Base-by-base conservation (phyloP, 108 stramenopile species). In the Mayamaea pseudoterrestris region DNA sequence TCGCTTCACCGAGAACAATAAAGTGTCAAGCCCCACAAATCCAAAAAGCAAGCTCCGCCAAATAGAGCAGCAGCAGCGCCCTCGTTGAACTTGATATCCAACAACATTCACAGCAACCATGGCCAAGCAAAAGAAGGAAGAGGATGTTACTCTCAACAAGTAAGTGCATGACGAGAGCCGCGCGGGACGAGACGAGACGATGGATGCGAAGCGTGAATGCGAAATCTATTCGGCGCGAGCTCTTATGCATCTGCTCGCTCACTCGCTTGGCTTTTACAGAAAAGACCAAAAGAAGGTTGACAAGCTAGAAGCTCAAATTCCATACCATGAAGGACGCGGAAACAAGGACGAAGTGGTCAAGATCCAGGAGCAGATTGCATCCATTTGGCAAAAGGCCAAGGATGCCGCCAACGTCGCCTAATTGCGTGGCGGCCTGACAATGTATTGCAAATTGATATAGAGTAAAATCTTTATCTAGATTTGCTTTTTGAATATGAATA, bases 281-380 rank as follows among this genome's bases (percentile, higher is more conserved):
- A 87, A 87, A 57, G 85, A 87, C 57, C 61, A 65, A 26, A 87
- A 87, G 78, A 87, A 87, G 63, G 85, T 87, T 29, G 41, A 57
- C 48, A 87, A 87, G 36, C 67, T 87, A 11, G 55, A 70, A 50
- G 61, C 81, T 17, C 77, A 80, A 57, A 88, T 88, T 23, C 85
- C 85, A 14, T 82, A 80, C 68, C 76, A 83, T 42, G 81, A 88
- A 68, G 80, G 77, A 21, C 69, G 85, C 26, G 70, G 80, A 27
- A 74, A 88, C 78, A 65, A 66, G 50, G 85, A 88, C 24, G 80
- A 83, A 61, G 81, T 77, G 45, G 67, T 46, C 20, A 88, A 88
- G 66, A 79, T 88, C 55, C 65, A 72, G 50, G 54, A 74, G 29
- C 77, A 83, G 45, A 61, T 88, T 39, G 73, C 60, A 0, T 56